Evolutionary conservation across 345 rosid genomes (phyloP).

Genomic region (Populus davidiana): DNA sequence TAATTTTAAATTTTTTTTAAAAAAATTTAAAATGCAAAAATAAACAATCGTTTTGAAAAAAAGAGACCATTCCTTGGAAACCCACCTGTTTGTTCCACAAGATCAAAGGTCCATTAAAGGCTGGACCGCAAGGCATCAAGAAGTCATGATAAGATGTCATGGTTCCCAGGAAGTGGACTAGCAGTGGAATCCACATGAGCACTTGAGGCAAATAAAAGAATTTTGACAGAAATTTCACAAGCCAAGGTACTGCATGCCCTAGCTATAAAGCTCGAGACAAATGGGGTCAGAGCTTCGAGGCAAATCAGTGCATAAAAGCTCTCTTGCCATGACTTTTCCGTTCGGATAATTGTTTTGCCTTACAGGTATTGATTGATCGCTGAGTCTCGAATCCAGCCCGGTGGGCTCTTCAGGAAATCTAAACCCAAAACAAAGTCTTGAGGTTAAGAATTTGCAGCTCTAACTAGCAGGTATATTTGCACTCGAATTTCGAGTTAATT

Average conservation of each 20-base stretch:
- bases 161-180: not conserved
- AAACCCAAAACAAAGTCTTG: not conserved
- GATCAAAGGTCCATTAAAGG: not conserved
- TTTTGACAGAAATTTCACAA: not conserved
- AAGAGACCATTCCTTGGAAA: not conserved
- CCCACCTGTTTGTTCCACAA: not conserved
- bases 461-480: not conserved
- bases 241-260: not conserved
- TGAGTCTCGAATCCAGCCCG: not conserved
- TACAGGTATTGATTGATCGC: not conserved
- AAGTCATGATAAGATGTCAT: not conserved
- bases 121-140: slow-evolving; percentile 12
- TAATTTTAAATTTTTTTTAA: no score
- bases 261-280: not conserved
- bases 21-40: no score
- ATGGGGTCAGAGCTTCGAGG: not conserved
- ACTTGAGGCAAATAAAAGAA: not conserved
- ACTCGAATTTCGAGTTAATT: no score
- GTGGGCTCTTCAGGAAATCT: not conserved
- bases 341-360: not conserved
- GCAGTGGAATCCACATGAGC: not conserved
- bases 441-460: not conserved
- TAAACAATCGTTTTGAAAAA: not conserved
- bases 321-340: not conserved
- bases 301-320: not conserved